Evolutionary conservation across 306 rosid genomes (phyloP).

Genomic region (Ormosia semicastrata): DNA sequence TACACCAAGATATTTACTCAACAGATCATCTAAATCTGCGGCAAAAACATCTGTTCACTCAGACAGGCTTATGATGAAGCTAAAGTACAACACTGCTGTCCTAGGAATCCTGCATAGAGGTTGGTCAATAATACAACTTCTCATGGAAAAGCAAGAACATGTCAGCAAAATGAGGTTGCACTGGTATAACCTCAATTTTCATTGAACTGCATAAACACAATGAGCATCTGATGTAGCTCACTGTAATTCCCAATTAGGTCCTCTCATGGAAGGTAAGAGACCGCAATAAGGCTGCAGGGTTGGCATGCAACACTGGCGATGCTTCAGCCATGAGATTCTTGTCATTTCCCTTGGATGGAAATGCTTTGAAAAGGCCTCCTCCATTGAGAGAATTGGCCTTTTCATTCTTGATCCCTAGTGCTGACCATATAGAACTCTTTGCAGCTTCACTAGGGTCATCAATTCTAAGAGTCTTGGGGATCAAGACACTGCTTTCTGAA

Average conservation of each 20-base stretch:
- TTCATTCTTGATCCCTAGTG: constrained; percentile 67
- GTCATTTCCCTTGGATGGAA: constrained; percentile 53
- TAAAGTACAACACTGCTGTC: constrained; percentile 30
- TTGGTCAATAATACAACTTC: constrained; percentile 28
- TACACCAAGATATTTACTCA: constrained; percentile 45
- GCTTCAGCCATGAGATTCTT: constrained; percentile 41
- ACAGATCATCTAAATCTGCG: constrained; percentile 41
- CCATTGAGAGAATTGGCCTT: constrained; percentile 46
- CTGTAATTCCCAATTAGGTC: constrained; percentile 32
- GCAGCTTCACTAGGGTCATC: constrained; percentile 74
- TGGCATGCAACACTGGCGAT: constrained; percentile 65
- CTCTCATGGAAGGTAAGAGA: constrained; percentile 70
- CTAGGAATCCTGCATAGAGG: constrained; percentile 33
- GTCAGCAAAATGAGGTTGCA: constrained; percentile 31
- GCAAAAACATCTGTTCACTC: constrained; percentile 43
- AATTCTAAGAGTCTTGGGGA: constrained; percentile 69
- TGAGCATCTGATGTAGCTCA: constrained; percentile 12
- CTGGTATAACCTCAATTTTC: constrained; percentile 22
- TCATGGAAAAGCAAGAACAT: constrained; percentile 9
- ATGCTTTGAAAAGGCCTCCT: constrained; percentile 56
- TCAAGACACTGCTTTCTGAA: constrained; percentile 46
- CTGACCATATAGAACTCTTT: constrained; percentile 69
- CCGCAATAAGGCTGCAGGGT: constrained; percentile 87
- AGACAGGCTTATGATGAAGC: constrained; percentile 23
- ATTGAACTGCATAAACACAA: constrained; percentile 9